Conservation (phyloP, 768 basidiomycete genomes). For the Russula dissimulans region DNA sequence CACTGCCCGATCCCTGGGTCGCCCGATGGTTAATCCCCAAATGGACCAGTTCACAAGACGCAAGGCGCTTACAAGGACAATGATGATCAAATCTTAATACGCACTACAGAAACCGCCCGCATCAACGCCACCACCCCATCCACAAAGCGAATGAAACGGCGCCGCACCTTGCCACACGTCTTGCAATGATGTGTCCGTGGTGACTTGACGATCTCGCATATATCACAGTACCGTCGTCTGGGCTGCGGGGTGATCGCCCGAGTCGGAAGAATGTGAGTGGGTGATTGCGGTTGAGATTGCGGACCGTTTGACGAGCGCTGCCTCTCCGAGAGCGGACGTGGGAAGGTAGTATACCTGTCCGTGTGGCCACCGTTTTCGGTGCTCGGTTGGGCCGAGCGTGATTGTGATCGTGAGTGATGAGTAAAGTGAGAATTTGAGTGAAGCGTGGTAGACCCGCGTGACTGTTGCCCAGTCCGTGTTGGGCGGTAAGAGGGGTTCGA, state of each 20-base stretch:
- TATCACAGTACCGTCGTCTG: slow-evolving; percentile 58
- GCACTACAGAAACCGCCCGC: slow-evolving; percentile 43
- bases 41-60: not conserved
- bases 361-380: not conserved
- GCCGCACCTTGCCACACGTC: slow-evolving; percentile 67
- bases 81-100: slow-evolving; percentile 82
- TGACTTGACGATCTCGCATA: slow-evolving; percentile 62
- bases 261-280: slow-evolving; percentile 24
- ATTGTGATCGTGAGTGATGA: not conserved
- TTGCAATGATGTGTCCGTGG: slow-evolving; percentile 74
- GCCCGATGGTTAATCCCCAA: not conserved
- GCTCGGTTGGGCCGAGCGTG: not conserved
- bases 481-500: not conserved
- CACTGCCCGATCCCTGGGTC: slow-evolving; percentile 83
- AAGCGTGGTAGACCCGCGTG: slow-evolving; percentile 3
- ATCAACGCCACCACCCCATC: not conserved
- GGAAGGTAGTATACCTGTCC: not conserved
- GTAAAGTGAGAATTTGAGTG: not conserved
- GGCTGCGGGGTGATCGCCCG: slow-evolving; percentile 37
- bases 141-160: not conserved
- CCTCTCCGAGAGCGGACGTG: not conserved
- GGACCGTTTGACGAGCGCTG: not conserved
- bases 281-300: not conserved
- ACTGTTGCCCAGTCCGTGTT: not conserved
- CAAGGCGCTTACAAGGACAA: slow-evolving; percentile 60